Evolutionary conservation across 2,329 filamentous ascomycete species (phyloP).

Genomic region (Talaromyces sp.): DNA sequence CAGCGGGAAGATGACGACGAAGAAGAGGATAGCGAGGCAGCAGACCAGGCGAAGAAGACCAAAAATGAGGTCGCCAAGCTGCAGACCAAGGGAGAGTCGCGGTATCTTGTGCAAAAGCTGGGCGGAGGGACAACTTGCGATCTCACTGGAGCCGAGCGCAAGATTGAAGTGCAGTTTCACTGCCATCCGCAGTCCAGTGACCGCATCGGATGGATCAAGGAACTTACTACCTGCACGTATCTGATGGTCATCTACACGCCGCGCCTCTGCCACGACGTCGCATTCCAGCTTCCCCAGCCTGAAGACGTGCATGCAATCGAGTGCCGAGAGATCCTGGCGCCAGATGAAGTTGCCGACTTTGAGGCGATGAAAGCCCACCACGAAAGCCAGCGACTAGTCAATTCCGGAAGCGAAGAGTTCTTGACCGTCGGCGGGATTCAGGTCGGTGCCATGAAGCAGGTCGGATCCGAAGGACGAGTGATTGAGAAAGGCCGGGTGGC

Average conservation of each 20-base stretch:
- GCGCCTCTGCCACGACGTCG: constrained; percentile 78
- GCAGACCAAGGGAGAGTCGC: constrained; percentile 75
- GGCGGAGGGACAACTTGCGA: constrained; percentile 79
- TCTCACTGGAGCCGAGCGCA: constrained; percentile 72
- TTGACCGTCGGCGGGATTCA: constrained; percentile 52
- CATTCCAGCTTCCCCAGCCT: constrained; percentile 76
- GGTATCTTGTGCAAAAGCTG: constrained; percentile 79
- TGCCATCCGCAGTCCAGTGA: constrained; percentile 73
- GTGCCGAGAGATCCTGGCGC: constrained; percentile 65
- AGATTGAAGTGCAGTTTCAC: constrained; percentile 73
- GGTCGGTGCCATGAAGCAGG: constrained; percentile 53
- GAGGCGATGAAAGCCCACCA: constrained; percentile 32
- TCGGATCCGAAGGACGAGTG: constrained; percentile 51
- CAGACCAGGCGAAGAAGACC: constrained; percentile 25
- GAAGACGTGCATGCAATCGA: constrained; percentile 70
- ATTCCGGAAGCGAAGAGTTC: constrained; percentile 27
- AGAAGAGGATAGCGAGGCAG: constrained; percentile 20
- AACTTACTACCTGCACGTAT: constrained; percentile 84
- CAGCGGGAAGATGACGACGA: constrained; percentile 28
- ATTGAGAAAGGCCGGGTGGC: constrained; percentile 56
- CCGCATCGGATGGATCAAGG: constrained; percentile 87
- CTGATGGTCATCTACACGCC: constrained; percentile 91
- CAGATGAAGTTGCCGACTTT: constrained; percentile 50
- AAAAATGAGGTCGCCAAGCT: constrained; percentile 55
- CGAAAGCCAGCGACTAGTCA: constrained; percentile 26